Percentiles rank a stretch among this genome's conserved stretches.
Conservation (phyloP, 1,284 basidiomycete genomes). For the Athelia psychrophila region DNA sequence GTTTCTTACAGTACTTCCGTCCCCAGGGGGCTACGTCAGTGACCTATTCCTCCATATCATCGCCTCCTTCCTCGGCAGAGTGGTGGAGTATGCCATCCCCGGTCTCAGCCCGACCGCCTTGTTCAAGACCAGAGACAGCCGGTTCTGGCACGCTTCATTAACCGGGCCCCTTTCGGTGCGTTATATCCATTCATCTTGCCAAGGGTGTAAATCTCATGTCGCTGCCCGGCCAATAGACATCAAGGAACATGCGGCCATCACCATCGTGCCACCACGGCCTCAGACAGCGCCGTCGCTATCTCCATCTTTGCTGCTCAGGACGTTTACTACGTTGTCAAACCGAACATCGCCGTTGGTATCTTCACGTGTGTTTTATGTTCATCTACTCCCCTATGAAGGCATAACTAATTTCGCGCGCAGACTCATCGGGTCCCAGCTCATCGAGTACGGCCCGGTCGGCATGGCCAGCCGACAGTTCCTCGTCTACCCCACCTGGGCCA, state of each 20-base stretch:
- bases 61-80: slow-evolving; percentile 37
- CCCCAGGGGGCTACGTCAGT: slow-evolving; percentile 57
- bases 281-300: slow-evolving; percentile 45
- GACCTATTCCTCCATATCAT: slow-evolving; percentile 57
- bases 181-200: slow-evolving; percentile 4
- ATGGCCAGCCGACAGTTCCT: slow-evolving; percentile 36
- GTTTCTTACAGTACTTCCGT: slow-evolving; percentile 34
- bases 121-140: slow-evolving; percentile 34
- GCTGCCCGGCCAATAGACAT: slow-evolving; percentile 33
- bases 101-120: slow-evolving; percentile 30
- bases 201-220: background rate
- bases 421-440: slow-evolving; percentile 42
- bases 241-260: slow-evolving; percentile 60
- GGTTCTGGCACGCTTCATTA: slow-evolving; percentile 53
- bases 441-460: slow-evolving; percentile 48
- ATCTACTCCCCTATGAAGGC: background rate
- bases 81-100: slow-evolving; percentile 44
- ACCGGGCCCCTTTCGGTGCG: slow-evolving; percentile 54
- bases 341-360: slow-evolving; percentile 47
- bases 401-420: slow-evolving; percentile 19
- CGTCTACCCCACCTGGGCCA: slow-evolving; percentile 42
- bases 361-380: slow-evolving; percentile 32
- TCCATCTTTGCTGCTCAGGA: slow-evolving; percentile 50
- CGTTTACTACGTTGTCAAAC: slow-evolving; percentile 44
- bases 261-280: slow-evolving; percentile 57